Conservation (phyloP, 495 filamentous ascomycete species). For the Elaphomyces granulatus region DNA sequence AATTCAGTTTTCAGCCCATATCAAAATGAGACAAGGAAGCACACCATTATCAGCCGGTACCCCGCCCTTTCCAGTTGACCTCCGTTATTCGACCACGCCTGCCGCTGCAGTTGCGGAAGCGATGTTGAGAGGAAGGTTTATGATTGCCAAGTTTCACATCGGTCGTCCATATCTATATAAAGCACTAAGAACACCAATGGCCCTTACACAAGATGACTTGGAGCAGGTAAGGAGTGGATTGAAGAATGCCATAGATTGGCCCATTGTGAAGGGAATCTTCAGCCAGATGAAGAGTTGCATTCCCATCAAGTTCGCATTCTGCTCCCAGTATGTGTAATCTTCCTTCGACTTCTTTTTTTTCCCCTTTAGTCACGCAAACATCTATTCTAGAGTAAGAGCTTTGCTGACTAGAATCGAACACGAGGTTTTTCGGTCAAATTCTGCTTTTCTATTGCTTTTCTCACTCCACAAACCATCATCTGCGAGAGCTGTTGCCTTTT, state of each 20-base stretch:
- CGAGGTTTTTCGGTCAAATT: slow-evolving; percentile 34
- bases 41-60: slow-evolving; percentile 16
- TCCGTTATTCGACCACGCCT: slow-evolving; percentile 21
- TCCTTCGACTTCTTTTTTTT: background rate
- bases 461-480: slow-evolving; percentile 23
- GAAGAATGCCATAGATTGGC: slow-evolving; percentile 33
- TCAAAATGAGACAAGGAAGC: slow-evolving; percentile 8
- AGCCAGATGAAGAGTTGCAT: slow-evolving; percentile 35
- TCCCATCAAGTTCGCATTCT: slow-evolving; percentile 34
- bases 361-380: background rate
- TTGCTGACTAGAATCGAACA: background rate
- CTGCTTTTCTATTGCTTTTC: slow-evolving; percentile 35
- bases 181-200: slow-evolving; percentile 26
- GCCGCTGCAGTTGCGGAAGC: slow-evolving; percentile 31
- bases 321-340: slow-evolving; percentile 26
- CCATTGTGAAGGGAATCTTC: slow-evolving; percentile 29
- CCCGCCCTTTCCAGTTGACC: slow-evolving; percentile 7
- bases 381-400: background rate
- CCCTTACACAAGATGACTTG: slow-evolving; percentile 29
- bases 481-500: slow-evolving; percentile 24
- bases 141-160: slow-evolving; percentile 36
- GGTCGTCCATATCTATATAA: slow-evolving; percentile 36
- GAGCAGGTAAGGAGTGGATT: slow-evolving; percentile 31
- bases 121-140: slow-evolving; percentile 31
- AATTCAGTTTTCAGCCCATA: slow-evolving; percentile 25